A percentile compares a stretch with the other conserved stretches of the same genome.
Evolutionary conservation across 2,329 filamentous ascomycete species (phyloP).

Genomic region (Fusarium fracticaudum): DNA sequence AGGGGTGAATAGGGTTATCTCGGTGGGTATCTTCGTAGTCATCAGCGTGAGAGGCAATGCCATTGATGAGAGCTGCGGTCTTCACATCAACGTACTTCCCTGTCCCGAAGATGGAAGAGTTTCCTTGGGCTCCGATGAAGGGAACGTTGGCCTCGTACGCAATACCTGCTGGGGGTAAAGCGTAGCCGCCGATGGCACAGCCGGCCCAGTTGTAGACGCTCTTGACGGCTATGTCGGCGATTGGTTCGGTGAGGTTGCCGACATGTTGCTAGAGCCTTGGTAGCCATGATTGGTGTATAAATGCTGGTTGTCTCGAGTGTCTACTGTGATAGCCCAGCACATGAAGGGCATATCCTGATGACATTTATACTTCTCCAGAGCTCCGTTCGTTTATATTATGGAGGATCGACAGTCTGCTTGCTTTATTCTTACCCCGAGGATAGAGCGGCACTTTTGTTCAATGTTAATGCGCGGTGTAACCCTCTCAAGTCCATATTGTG

Average conservation of each 20-base stretch:
- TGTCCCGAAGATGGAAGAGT: neutral
- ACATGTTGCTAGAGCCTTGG: neutral
- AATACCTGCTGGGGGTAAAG: neutral
- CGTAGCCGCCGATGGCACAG: conserved; percentile 2
- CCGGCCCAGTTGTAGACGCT: conserved; percentile 4
- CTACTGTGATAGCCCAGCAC: neutral
- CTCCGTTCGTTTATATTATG: fast-evolving
- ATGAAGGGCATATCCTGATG: too few species aligned
- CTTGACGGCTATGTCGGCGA: neutral
- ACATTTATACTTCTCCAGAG: neutral
- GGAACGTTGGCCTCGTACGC: neutral
- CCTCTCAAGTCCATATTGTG: neutral
- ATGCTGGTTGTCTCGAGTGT: neutral
- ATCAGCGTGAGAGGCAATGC: neutral
- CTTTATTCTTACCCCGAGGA: neutral
- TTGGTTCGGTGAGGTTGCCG: neutral
- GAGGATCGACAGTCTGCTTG: neutral
- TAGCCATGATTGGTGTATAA: neutral
- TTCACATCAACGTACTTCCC: neutral
- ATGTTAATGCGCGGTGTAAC: neutral
- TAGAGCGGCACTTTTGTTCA: neutral
- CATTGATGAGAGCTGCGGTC: neutral
- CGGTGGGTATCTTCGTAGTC: neutral
- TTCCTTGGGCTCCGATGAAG: neutral
- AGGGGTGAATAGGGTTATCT: conserved; percentile 1